phyloP scores from a whole-genome alignment of 768 basidiomycete genomes.

The Cystofilobasidium macerans region DNA sequence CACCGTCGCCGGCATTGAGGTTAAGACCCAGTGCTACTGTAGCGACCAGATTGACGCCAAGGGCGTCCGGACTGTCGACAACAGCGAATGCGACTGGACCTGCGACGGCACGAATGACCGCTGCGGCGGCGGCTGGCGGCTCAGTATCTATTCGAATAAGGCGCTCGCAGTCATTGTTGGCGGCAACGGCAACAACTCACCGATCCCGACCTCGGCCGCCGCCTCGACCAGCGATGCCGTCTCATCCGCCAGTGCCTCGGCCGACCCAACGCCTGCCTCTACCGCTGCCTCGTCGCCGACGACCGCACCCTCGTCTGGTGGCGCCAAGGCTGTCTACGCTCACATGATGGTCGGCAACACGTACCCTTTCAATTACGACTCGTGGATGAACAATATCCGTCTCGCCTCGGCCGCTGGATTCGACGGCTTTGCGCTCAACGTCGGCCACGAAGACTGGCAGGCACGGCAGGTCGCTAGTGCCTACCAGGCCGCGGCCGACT shows the following conservation, averaged over 20 bases:
- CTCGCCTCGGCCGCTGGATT: conserved; percentile 52
- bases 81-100: conserved; percentile 15
- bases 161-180: neutral
- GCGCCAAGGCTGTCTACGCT: conserved; percentile 35
- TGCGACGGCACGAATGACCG: conserved; percentile 10
- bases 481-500: conserved; percentile 44
- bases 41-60: neutral
- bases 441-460: conserved; percentile 57
- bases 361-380: conserved; percentile 50
- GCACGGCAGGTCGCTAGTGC: conserved; percentile 53
- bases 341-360: conserved; percentile 51
- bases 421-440: conserved; percentile 47
- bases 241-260: conserved; percentile 19
- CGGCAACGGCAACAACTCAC: neutral
- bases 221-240: neutral
- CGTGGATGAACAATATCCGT: conserved; percentile 44
- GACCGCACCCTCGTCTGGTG: conserved; percentile 28
- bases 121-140: conserved; percentile 20
- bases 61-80: neutral
- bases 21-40: conserved; percentile 5
- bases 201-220: neutral
- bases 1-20: conserved; percentile 25
- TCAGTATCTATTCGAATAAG: conserved; percentile 19
- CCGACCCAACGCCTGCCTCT: neutral
- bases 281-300: conserved; percentile 7